Conservation (phyloP, 805 yeast genomes). For the Metschnikowia lochheadii region DNA sequence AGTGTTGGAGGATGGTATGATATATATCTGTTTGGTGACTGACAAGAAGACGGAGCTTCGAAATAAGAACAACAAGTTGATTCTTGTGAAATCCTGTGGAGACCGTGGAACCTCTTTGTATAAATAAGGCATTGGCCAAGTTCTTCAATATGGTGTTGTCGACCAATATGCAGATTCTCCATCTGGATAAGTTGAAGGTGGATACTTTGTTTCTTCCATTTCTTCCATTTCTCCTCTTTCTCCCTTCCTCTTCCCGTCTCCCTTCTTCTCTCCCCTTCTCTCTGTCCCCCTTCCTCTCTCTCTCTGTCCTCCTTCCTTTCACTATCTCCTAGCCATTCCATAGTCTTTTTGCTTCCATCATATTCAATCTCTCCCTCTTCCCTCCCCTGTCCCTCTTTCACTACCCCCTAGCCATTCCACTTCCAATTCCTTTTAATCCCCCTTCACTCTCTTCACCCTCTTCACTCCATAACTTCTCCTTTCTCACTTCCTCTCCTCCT, state of each 20-base stretch:
- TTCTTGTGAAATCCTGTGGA: slow-evolving; percentile 76
- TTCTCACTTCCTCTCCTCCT: neutral
- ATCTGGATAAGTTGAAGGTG: slow-evolving; percentile 67
- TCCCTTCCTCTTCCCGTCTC: too few relatives aligned
- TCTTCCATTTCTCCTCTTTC: neutral
- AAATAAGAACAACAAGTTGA: slow-evolving; percentile 31
- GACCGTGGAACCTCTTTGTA: slow-evolving; percentile 60
- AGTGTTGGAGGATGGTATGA: slow-evolving; percentile 90
- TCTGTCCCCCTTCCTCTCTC: too few relatives aligned
- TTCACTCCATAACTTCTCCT: neutral
- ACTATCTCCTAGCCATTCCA: too few relatives aligned
- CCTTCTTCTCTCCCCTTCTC: neutral
- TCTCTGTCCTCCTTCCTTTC: too few relatives aligned
- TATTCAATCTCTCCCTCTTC: too few relatives aligned
- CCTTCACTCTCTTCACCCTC: too few relatives aligned
- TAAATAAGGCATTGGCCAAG: slow-evolving; percentile 71
- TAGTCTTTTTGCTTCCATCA: too few relatives aligned
- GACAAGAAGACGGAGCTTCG: slow-evolving; percentile 82
- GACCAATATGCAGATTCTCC: slow-evolving; percentile 63
- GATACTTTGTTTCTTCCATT: slow-evolving; percentile 36
- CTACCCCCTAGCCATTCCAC: neutral
- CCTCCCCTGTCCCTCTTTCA: neutral
- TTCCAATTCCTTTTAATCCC: too few relatives aligned
- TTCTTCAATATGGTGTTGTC: slow-evolving; percentile 63
- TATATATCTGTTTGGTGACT: slow-evolving; percentile 85